phyloP scores from a whole-genome alignment of 345 rosid genomes.

The Gossypioides kirkii region DNA sequence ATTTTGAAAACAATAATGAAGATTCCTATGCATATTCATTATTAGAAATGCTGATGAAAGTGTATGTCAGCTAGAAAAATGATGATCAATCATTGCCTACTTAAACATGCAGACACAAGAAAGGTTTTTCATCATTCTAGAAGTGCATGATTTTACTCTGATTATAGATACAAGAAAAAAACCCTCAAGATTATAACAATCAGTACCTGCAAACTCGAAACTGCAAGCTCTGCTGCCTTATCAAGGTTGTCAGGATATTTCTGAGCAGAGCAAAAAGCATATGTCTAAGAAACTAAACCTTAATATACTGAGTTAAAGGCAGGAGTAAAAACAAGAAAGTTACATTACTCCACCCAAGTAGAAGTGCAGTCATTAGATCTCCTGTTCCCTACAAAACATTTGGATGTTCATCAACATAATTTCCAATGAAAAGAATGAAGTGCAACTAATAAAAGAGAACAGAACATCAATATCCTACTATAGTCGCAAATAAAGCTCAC shows the following conservation, averaged over 20 bases:
- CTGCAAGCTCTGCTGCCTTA: conserved; percentile 92
- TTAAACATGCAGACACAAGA: background rate
- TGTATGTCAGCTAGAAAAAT: background rate
- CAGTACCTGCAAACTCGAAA: conserved; percentile 89
- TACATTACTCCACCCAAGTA: conserved; percentile 99
- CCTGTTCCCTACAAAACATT: conserved; percentile 76
- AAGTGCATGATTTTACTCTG: background rate
- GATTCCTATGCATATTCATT: background rate
- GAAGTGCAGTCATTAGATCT: conserved; percentile 93
- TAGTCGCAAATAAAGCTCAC: background rate
- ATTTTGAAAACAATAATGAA: background rate
- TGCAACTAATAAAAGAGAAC: background rate
- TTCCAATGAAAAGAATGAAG: background rate
- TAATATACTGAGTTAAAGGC: background rate
- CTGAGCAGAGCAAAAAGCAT: conserved; percentile 34
- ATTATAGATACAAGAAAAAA: background rate
- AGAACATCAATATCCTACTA: background rate
- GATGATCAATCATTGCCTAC: background rate
- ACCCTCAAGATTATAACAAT: conserved; percentile 1
- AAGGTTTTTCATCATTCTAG: background rate
- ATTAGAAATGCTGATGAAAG: background rate
- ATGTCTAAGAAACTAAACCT: conserved; percentile 4
- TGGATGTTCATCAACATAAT: conserved; percentile 8
- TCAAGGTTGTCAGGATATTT: conserved; percentile 79
- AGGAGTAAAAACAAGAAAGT: conserved; percentile 15